These are phyloP conservation scores for Stachybotrys echinatus DNA, from an alignment of 2,329 filamentous ascomycete genomes.

Conservation along the genomic window DNA sequence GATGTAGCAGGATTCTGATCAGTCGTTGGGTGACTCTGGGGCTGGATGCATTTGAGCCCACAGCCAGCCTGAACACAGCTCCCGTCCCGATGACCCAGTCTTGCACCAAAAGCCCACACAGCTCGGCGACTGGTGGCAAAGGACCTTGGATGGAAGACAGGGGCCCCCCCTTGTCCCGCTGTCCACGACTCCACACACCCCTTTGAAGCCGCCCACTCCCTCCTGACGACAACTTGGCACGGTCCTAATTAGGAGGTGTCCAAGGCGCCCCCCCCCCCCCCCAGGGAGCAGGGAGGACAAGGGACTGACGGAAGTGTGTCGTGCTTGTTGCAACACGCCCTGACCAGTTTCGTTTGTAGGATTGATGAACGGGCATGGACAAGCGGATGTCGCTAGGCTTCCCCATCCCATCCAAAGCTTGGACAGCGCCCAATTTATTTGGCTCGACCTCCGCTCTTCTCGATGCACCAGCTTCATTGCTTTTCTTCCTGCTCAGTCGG, in stretches of 20 bases:
- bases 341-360: neutral
- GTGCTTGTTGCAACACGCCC: neutral
- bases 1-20: neutral
- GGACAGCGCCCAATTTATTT: neutral
- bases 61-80: neutral
- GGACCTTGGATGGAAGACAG: neutral
- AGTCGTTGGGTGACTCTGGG: neutral
- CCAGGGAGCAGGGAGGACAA: too few relatives aligned
- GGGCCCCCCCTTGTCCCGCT: constrained; percentile 1
- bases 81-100: neutral
- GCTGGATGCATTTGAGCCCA: neutral
- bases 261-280: neutral
- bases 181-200: constrained; percentile 1
- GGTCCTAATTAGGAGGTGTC: neutral
- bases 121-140: neutral
- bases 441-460: neutral
- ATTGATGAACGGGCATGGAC: neutral
- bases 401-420: neutral
- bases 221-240: neutral
- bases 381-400: neutral
- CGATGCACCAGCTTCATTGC: neutral
- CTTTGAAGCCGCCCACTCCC: neutral
- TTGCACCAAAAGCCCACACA: neutral
- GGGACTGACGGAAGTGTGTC: neutral
- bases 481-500: neutral